Evolutionary conservation across 257 asterid genomes (phyloP).

Genomic region (Nicotiana knightiana): DNA sequence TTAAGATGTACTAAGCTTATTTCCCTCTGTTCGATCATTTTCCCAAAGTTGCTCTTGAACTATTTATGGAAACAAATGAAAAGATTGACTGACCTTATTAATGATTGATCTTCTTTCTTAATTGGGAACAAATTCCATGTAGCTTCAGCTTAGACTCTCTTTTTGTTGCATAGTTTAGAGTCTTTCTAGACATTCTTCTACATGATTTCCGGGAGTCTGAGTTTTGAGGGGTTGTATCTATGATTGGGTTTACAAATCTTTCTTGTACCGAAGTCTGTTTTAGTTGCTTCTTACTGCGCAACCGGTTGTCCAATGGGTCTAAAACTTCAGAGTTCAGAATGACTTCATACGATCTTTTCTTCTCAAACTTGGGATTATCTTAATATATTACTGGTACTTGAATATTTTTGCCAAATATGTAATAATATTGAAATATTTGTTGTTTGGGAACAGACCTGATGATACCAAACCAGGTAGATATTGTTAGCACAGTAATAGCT

Average conservation of each 20-base stretch:
- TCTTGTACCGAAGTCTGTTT: neutral
- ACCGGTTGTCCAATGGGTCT: neutral
- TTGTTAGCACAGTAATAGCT: neutral
- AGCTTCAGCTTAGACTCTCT: neutral
- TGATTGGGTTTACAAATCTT: neutral
- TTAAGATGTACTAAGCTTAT: neutral
- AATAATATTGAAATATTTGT: neutral
- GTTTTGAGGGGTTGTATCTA: neutral
- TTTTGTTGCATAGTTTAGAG: neutral
- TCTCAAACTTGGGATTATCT: neutral
- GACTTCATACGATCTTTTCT: neutral
- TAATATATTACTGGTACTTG: neutral
- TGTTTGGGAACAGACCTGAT: neutral
- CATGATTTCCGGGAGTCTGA: neutral
- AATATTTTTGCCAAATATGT: neutral
- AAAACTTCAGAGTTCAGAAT: neutral
- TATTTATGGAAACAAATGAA: neutral
- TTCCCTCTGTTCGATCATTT: neutral
- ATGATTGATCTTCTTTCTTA: neutral
- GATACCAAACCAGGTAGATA: neutral
- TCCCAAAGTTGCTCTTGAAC: neutral
- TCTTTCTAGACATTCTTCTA: neutral
- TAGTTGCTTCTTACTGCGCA: neutral
- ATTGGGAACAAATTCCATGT: neutral
- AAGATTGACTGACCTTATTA: neutral